These are phyloP conservation scores for Cinchona pubescens DNA, from an alignment of 257 asterid genomes.

Conservation along the genomic window DNA sequence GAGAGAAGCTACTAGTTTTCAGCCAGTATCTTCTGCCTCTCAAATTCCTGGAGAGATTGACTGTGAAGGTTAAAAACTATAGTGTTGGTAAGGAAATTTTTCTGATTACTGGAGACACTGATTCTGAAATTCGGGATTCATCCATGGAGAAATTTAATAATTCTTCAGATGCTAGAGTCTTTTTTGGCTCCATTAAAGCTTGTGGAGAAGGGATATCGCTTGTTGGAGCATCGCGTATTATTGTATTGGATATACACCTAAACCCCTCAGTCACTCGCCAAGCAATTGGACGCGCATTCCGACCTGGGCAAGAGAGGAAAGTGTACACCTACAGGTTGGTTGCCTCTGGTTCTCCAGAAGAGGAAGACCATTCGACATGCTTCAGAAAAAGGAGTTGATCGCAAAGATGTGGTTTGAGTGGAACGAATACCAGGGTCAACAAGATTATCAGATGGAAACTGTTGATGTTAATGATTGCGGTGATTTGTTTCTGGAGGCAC, in stretches of 20 bases:
- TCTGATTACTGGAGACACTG: constrained; percentile 90
- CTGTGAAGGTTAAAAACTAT: constrained; percentile 63
- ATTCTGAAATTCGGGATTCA: constrained; percentile 62
- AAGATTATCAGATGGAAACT: constrained; percentile 60
- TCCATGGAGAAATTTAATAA: constrained; percentile 69
- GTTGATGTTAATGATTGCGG: constrained; percentile 53
- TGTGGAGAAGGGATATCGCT: constrained; percentile 97
- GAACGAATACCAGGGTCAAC: constrained; percentile 60
- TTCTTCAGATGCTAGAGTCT: constrained; percentile 79
- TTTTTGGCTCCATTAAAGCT: constrained; percentile 90
- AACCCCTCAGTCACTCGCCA: constrained; percentile 96
- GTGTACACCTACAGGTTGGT: constrained; percentile 72
- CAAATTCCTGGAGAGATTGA: constrained; percentile 73
- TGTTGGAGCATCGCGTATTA: constrained; percentile 88
- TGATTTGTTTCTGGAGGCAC: constrained; percentile 62
- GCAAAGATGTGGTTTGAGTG: constrained; percentile 96
- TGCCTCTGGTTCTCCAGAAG: constrained; percentile 71
- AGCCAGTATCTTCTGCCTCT: constrained; percentile 89
- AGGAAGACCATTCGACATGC: constrained; percentile 78
- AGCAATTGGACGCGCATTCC: constrained; percentile 92
- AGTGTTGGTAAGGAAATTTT: constrained; percentile 68
- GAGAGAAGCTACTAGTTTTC: constrained; percentile 76
- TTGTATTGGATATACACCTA: constrained; percentile 70
- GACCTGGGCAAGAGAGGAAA: constrained; percentile 90
- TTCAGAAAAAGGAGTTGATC: constrained; percentile 79